A percentile compares a stretch with the other conserved stretches of the same genome.
phyloP scores from a whole-genome alignment of 805 yeast genomes.

The Saturnispora silvae region DNA sequence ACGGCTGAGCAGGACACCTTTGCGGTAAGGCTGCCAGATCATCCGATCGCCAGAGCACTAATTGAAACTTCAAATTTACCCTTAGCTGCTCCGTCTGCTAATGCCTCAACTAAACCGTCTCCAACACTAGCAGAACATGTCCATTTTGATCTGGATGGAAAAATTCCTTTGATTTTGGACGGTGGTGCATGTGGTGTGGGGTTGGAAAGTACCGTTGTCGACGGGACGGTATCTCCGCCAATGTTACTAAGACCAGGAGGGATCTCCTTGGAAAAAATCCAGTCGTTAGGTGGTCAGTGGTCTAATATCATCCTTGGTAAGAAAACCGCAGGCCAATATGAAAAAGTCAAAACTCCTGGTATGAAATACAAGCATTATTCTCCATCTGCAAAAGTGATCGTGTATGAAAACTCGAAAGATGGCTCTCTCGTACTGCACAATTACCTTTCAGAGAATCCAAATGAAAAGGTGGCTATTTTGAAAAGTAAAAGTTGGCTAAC shows the following conservation, averaged over 20 bases:
- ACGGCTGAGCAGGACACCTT: conserved; percentile 85
- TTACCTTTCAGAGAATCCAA: conserved; percentile 11
- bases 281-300: conserved; percentile 53
- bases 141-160: conserved; percentile 63
- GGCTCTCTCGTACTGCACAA: conserved; percentile 28
- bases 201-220: conserved; percentile 88
- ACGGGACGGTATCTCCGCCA: conserved; percentile 80
- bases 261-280: conserved; percentile 67
- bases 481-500: conserved; percentile 30
- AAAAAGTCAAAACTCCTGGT: conserved; percentile 85
- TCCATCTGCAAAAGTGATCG: conserved; percentile 72
- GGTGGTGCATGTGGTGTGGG: conserved; percentile 89
- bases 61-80: conserved; percentile 80
- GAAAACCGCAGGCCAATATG: conserved; percentile 51
- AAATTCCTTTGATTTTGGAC: conserved; percentile 75
- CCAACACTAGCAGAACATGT: conserved; percentile 89
- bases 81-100: conserved; percentile 95
- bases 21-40: conserved; percentile 82
- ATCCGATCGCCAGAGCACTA: conserved; percentile 84
- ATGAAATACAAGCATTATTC: conserved; percentile 97
- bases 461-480: conserved; percentile 40
- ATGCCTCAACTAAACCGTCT: conserved; percentile 90
- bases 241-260: conserved; percentile 93
- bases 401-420: conserved; percentile 44
- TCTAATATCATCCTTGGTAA: conserved; percentile 49